phyloP scores from a whole-genome alignment of 2,329 filamentous ascomycete genomes.

The Celoporthe dispersa region DNA sequence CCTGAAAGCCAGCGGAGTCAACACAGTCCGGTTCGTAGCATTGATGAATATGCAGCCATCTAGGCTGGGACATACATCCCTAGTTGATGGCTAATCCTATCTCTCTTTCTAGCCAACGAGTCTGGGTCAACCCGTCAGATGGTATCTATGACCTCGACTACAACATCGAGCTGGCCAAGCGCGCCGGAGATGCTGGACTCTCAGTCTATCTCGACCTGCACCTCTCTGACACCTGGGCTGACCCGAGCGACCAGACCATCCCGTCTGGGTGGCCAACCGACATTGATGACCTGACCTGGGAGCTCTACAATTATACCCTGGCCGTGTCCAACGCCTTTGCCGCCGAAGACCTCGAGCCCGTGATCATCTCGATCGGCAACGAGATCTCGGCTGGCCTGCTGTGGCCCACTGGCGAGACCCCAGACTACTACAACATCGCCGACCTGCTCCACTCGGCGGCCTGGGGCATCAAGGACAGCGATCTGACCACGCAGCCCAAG shows the following conservation, averaged over 20 bases:
- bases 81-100: background rate
- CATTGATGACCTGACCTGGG: slow-evolving; percentile 61
- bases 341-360: slow-evolving; percentile 55
- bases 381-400: slow-evolving; percentile 72
- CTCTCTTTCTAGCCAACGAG: slow-evolving; percentile 58
- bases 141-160: slow-evolving; percentile 72
- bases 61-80: background rate
- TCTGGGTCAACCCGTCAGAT: slow-evolving; percentile 71
- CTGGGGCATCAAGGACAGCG: slow-evolving; percentile 66
- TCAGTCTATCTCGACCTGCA: slow-evolving; percentile 67
- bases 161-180: slow-evolving; percentile 67
- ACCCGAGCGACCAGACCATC: slow-evolving; percentile 64
- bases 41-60: too few relatives aligned
- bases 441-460: slow-evolving; percentile 66
- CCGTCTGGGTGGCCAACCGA: slow-evolving; percentile 67
- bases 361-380: slow-evolving; percentile 73
- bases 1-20: slow-evolving; percentile 64
- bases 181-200: slow-evolving; percentile 66
- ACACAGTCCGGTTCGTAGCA: slow-evolving; percentile 73
- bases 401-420: slow-evolving; percentile 65
- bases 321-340: slow-evolving; percentile 66
- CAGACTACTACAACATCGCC: slow-evolving; percentile 64
- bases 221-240: slow-evolving; percentile 73
- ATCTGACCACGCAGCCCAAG: slow-evolving; percentile 60
- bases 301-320: slow-evolving; percentile 71